Conservation (phyloP, 2,329 filamentous ascomycete genomes). For the Fusarium anthophilum region DNA sequence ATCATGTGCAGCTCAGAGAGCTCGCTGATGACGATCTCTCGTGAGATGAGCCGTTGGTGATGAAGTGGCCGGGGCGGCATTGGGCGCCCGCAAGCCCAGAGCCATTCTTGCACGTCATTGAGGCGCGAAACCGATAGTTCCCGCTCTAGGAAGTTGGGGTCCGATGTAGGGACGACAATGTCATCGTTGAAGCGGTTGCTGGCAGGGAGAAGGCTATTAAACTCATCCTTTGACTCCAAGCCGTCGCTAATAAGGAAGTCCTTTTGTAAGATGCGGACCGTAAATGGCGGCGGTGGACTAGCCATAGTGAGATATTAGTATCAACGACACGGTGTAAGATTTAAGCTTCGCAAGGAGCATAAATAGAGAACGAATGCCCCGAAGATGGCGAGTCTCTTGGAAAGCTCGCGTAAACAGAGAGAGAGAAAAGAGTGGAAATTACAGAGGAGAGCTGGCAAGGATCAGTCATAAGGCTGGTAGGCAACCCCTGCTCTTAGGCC, state of each 20-base stretch:
- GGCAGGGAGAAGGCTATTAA: conserved; percentile 13
- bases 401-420: background rate
- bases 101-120: conserved; percentile 26
- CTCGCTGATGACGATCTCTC: conserved; percentile 51
- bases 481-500: background rate
- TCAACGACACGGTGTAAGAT: background rate
- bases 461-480: conserved; percentile 26
- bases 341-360: background rate
- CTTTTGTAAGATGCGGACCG: conserved; percentile 9
- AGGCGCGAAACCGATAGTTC: conserved; percentile 30
- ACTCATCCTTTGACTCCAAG: background rate
- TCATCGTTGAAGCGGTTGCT: conserved; percentile 27
- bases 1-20: conserved; percentile 52
- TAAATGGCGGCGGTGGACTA: conserved; percentile 20
- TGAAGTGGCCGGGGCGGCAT: conserved; percentile 52
- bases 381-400: background rate
- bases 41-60: conserved; percentile 46
- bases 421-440: conserved; percentile 14
- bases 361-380: background rate
- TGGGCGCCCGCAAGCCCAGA: conserved; percentile 38
- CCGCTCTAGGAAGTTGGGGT: conserved; percentile 26
- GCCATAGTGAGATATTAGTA: background rate
- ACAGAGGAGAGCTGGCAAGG: background rate
- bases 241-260: background rate
- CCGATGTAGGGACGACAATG: conserved; percentile 18